These are phyloP conservation scores for Atalantia buxifolia DNA, from an alignment of 345 rosid species.

Conservation along the genomic window DNA sequence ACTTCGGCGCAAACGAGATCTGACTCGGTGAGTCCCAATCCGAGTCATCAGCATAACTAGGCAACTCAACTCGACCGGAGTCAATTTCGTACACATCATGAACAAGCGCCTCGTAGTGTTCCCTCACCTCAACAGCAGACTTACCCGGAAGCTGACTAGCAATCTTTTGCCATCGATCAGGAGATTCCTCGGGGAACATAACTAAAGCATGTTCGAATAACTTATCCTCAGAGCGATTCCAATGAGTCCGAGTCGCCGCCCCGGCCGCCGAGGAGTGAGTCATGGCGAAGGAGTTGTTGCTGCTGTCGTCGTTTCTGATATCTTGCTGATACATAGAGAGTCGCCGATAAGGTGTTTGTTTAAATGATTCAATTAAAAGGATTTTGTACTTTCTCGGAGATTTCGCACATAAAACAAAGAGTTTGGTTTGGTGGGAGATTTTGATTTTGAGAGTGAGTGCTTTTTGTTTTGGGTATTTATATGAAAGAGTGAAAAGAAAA, in stretches of 20 bases:
- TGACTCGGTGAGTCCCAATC: constrained; percentile 33
- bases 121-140: constrained; percentile 40
- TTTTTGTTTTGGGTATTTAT: neutral
- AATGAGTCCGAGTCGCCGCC: constrained; percentile 12
- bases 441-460: constrained; percentile 11
- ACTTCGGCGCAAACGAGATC: constrained; percentile 37
- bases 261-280: neutral
- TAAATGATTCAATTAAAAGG: neutral
- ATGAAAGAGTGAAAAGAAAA: neutral
- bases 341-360: neutral
- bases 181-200: constrained; percentile 42
- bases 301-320: neutral
- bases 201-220: constrained; percentile 64
- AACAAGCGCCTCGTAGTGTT: constrained; percentile 56
- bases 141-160: constrained; percentile 48
- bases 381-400: neutral
- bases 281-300: neutral
- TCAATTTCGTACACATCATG: constrained; percentile 69
- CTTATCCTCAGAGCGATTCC: constrained; percentile 75
- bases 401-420: neutral
- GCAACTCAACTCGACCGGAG: constrained; percentile 58
- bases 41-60: constrained; percentile 49
- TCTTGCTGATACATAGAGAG: neutral
- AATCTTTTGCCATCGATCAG: constrained; percentile 67
- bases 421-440: constrained; percentile 23